Evolutionary conservation across 2,329 filamentous ascomycete species (phyloP).

Genomic region (Sporothrix variecibatus): DNA sequence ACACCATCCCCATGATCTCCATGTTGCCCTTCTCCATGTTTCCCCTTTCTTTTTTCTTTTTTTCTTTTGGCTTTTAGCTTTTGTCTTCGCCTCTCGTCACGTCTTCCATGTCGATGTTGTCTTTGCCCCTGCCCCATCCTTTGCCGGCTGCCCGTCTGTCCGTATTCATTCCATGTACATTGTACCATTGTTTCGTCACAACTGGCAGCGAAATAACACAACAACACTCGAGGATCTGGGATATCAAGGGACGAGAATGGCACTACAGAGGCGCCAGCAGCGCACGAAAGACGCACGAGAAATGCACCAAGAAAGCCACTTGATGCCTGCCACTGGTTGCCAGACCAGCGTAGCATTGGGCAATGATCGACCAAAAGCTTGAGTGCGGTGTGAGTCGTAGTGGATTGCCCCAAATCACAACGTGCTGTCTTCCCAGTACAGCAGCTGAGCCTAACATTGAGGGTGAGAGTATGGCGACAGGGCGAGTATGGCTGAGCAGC

Average conservation of each 20-base stretch:
- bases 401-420: neutral
- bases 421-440: neutral
- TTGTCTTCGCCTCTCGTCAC: neutral
- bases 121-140: neutral
- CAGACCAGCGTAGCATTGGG: neutral
- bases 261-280: no score
- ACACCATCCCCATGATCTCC: constrained; percentile 1
- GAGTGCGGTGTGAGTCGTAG: neutral
- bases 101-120: neutral
- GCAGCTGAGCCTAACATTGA: no score
- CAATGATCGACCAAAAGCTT: neutral
- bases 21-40: neutral
- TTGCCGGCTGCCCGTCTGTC: neutral
- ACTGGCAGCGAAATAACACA: neutral
- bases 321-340: neutral
- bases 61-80: neutral
- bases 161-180: neutral
- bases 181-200: neutral
- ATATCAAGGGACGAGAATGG: neutral
- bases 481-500: neutral
- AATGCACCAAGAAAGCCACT: neutral
- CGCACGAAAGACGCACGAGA: neutral
- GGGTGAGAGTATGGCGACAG: no score
- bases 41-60: neutral
- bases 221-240: neutral